phyloP scores from a whole-genome alignment of 1,284 basidiomycete species.

The Ceratobasidium sp. region DNA sequence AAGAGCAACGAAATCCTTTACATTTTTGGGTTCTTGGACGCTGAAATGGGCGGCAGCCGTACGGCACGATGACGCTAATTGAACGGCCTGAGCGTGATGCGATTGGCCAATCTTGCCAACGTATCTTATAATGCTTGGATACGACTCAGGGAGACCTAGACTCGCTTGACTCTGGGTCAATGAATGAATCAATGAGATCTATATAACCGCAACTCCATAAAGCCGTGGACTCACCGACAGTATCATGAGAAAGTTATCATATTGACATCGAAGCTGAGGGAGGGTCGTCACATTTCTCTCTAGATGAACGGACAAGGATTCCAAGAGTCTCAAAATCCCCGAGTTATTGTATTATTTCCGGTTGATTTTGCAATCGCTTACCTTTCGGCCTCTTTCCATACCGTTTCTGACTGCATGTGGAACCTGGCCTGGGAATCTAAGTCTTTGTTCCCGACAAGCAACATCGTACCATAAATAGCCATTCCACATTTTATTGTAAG shows the following conservation, averaged over 20 bases:
- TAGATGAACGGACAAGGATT: not conserved
- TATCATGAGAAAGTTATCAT: too few species aligned
- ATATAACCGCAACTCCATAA: too few species aligned
- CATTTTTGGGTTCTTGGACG: not conserved
- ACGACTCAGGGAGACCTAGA: not conserved
- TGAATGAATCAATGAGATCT: too few species aligned
- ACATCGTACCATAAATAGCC: conserved; percentile 16
- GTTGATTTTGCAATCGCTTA: too few species aligned
- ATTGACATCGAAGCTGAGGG: too few species aligned
- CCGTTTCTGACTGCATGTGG: not conserved
- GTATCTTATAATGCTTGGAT: not conserved
- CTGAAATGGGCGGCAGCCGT: not conserved
- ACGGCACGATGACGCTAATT: not conserved
- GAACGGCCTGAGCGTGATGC: not conserved
- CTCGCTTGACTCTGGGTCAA: not conserved
- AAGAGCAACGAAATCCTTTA: not conserved
- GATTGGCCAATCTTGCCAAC: conserved; percentile 1
- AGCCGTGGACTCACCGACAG: too few species aligned
- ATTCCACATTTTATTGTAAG: conserved; percentile 23
- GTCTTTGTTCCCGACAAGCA: not conserved
- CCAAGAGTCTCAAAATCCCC: not conserved
- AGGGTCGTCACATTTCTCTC: too few species aligned
- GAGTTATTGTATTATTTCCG: too few species aligned
- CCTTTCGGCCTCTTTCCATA: too few species aligned
- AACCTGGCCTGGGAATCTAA: not conserved